These are phyloP conservation scores for Aspergillus unguis DNA, from an alignment of 2,329 filamentous ascomycete genomes.

Conservation along the genomic window DNA sequence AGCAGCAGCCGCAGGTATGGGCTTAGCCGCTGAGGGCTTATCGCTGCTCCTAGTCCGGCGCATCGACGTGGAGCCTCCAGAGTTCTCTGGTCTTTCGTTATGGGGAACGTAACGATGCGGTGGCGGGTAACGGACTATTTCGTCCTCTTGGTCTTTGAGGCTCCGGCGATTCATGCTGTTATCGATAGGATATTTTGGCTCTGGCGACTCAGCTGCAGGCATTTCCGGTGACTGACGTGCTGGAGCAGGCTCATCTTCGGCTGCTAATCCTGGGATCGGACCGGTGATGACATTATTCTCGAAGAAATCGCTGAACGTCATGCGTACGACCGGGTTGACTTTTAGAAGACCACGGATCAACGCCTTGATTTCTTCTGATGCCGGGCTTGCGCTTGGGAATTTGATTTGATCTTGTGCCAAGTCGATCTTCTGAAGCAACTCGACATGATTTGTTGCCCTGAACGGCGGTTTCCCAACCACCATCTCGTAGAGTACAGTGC, in stretches of 20 bases:
- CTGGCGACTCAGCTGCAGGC: conserved; percentile 12
- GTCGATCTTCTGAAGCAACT: conserved; percentile 88
- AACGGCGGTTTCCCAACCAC: conserved; percentile 86
- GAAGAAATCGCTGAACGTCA: conserved; percentile 86
- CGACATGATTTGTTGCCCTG: conserved; percentile 88
- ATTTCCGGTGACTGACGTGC: conserved; percentile 19
- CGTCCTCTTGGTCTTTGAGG: conserved; percentile 22
- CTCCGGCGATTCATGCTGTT: conserved; percentile 22
- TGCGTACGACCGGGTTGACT: conserved; percentile 76
- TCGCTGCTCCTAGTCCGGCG: conserved; percentile 35
- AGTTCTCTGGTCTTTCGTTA: conserved; percentile 27
- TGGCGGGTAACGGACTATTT: conserved; percentile 17
- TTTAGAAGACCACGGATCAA: conserved; percentile 79
- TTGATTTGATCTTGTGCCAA: conserved; percentile 79
- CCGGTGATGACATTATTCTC: conserved; percentile 66
- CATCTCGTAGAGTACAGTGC: conserved; percentile 95
- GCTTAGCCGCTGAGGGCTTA: conserved; percentile 25
- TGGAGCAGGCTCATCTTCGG: conserved; percentile 62
- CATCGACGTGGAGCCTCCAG: conserved; percentile 28
- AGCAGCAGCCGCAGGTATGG: conserved; percentile 23
- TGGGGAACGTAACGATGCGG: conserved; percentile 39
- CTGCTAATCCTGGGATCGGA: conserved; percentile 75
- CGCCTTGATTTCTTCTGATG: conserved; percentile 73
- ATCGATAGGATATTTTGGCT: conserved; percentile 18
- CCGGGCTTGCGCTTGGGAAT: conserved; percentile 69